Percentiles rank a stretch among this genome's conserved stretches.
Conservation (phyloP, 208 protist species). For the Wallacemonas rigidus region DNA sequence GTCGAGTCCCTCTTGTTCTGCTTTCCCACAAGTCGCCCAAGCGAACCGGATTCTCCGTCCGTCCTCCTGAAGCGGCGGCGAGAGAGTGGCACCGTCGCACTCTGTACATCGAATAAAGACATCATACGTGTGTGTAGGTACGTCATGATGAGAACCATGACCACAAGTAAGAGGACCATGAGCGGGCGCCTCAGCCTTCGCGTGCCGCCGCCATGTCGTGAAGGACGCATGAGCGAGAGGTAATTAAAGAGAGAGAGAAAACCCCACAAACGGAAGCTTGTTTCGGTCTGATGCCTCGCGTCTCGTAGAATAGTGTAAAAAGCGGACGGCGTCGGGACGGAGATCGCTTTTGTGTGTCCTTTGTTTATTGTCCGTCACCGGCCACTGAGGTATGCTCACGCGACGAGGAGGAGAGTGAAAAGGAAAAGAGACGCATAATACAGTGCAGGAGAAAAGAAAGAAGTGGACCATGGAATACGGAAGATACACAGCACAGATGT, state of each 20-base stretch:
- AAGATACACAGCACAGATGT: too few relatives aligned
- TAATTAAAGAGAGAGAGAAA: background rate
- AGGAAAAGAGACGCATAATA: too few relatives aligned
- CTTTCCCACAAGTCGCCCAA: too few relatives aligned
- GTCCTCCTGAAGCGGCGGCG: background rate
- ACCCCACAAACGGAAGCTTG: too few relatives aligned
- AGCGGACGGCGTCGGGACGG: too few relatives aligned
- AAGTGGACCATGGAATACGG: background rate
- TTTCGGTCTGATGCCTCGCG: too few relatives aligned
- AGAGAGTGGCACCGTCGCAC: background rate
- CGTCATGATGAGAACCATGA: background rate
- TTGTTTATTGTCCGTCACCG: too few relatives aligned
- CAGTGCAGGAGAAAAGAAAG: background rate
- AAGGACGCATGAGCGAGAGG: background rate
- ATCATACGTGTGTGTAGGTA: constrained; percentile 7
- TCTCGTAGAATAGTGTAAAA: too few relatives aligned
- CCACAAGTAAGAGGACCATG: background rate
- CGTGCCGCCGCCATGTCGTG: background rate
- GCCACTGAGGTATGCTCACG: too few relatives aligned
- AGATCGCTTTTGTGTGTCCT: too few relatives aligned
- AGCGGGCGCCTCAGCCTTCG: background rate
- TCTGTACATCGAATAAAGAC: background rate
- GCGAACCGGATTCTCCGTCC: background rate
- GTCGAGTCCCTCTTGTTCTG: background rate
- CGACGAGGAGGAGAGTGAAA: too few relatives aligned